Conservation (phyloP, 2,329 filamentous ascomycete species). For the Paraconiothyrium sp. region DNA sequence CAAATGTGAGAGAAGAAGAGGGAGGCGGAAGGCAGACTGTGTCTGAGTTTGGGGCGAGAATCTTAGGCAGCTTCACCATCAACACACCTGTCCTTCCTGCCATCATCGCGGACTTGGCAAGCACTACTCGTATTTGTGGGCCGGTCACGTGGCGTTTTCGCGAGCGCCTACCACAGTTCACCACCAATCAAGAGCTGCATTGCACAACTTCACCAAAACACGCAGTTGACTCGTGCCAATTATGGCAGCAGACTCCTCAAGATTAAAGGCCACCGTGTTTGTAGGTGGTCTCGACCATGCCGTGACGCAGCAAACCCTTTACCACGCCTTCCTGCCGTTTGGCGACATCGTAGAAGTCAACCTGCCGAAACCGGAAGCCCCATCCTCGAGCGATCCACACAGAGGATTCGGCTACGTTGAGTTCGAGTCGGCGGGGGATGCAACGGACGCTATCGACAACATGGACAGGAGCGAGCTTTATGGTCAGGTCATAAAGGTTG, state of each 20-base stretch:
- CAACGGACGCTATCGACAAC: slow-evolving; percentile 95
- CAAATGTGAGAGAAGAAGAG: slow-evolving; percentile 26
- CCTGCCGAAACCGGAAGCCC: slow-evolving; percentile 85
- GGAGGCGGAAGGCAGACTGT: slow-evolving; percentile 31
- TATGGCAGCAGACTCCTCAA: slow-evolving; percentile 84
- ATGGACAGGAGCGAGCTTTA: slow-evolving; percentile 98
- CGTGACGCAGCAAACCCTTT: slow-evolving; percentile 78
- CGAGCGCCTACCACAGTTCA: slow-evolving; percentile 18
- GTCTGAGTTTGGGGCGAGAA: slow-evolving; percentile 25
- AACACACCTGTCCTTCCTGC: slow-evolving; percentile 49
- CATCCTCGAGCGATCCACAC: slow-evolving; percentile 80
- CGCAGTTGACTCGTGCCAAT: slow-evolving; percentile 33
- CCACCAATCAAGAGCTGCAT: slow-evolving; percentile 20
- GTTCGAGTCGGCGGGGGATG: slow-evolving; percentile 85
- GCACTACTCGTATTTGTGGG: slow-evolving; percentile 19
- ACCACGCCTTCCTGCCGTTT: slow-evolving; percentile 95
- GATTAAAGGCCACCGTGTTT: slow-evolving; percentile 91
- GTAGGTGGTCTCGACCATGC: slow-evolving; percentile 86
- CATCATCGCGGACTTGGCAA: slow-evolving; percentile 32
- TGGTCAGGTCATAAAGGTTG: slow-evolving; percentile 90
- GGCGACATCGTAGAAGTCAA: slow-evolving; percentile 94
- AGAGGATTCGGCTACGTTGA: slow-evolving; percentile 97
- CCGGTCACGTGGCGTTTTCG: slow-evolving; percentile 24
- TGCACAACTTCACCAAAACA: slow-evolving; percentile 17
- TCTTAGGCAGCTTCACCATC: slow-evolving; percentile 40